These are phyloP conservation scores for Trichopus zeylanicus DNA, from an alignment of 116 monocot species.

Conservation along the genomic window DNA sequence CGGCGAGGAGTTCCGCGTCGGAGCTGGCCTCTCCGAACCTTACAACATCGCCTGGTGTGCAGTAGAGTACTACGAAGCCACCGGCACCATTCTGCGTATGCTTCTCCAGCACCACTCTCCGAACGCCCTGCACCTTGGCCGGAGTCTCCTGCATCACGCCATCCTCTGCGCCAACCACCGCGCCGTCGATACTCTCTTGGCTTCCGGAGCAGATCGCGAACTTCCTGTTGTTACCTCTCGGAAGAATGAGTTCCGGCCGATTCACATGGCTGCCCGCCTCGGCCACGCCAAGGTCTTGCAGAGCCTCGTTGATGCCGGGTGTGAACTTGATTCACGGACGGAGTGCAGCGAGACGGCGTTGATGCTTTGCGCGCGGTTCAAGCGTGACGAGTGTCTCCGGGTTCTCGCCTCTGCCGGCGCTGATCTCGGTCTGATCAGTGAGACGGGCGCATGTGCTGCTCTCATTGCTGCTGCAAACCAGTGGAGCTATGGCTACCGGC, in stretches of 20 bases:
- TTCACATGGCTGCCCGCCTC: slow-evolving; percentile 46
- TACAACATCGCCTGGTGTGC: slow-evolving; percentile 57
- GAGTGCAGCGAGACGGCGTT: slow-evolving; percentile 46
- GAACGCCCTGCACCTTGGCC: slow-evolving; percentile 28
- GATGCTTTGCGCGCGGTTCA: slow-evolving; percentile 41
- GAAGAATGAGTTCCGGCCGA: slow-evolving; percentile 21
- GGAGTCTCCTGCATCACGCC: slow-evolving; percentile 55
- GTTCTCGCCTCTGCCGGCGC: slow-evolving; percentile 52
- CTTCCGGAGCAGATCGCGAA: slow-evolving; percentile 35
- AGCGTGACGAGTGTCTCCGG: slow-evolving; percentile 40
- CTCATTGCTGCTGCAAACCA: slow-evolving; percentile 25
- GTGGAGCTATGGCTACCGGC: slow-evolving; percentile 44
- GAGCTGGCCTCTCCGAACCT: slow-evolving; percentile 48
- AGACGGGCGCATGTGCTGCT: slow-evolving; percentile 22
- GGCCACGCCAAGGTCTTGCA: slow-evolving; percentile 27
- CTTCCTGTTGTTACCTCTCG: slow-evolving; percentile 33
- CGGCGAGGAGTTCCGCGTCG: slow-evolving; percentile 52
- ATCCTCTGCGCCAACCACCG: slow-evolving; percentile 49
- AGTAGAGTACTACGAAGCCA: slow-evolving; percentile 52
- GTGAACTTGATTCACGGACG: slow-evolving; percentile 46
- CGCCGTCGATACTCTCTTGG: slow-evolving; percentile 28
- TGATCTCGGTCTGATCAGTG: slow-evolving; percentile 48
- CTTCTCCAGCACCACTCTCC: slow-evolving; percentile 26
- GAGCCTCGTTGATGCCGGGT: slow-evolving; percentile 34
- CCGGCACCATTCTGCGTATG: slow-evolving; percentile 34